Evolutionary conservation across 352 stramenopile genomes (phyloP).

Genomic region (Globisporangium alternatum): DNA sequence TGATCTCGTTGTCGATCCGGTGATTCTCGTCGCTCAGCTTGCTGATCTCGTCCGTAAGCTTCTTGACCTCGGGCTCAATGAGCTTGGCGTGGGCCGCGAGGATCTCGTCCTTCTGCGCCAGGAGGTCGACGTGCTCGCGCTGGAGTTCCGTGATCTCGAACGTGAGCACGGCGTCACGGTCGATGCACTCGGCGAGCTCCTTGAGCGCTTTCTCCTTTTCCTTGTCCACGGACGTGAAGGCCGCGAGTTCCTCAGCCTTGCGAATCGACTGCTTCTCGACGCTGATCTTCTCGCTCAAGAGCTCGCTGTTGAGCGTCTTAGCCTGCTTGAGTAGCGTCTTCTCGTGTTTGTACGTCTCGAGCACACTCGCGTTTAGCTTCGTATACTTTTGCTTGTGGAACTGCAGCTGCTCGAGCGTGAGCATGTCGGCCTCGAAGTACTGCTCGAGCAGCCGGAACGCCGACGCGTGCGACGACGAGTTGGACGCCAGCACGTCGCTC

Average conservation of each 20-base stretch:
- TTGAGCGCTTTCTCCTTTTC: conserved; percentile 79
- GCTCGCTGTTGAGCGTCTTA: conserved; percentile 81
- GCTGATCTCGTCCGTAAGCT: conserved; percentile 65
- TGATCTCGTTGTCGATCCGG: conserved; percentile 64
- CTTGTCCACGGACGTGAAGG: conserved; percentile 70
- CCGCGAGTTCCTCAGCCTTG: conserved; percentile 75
- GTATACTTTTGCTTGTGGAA: conserved; percentile 83
- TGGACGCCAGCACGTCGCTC: conserved; percentile 28
- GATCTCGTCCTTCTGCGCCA: conserved; percentile 73
- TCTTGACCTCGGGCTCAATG: conserved; percentile 80
- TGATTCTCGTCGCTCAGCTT: conserved; percentile 66
- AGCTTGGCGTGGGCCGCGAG: conserved; percentile 73
- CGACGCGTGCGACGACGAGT: conserved; percentile 56
- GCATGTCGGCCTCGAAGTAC: conserved; percentile 83
- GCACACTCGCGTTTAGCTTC: conserved; percentile 61
- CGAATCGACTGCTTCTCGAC: conserved; percentile 86
- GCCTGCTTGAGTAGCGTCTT: conserved; percentile 76
- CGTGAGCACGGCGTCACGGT: conserved; percentile 77
- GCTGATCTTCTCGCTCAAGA: conserved; percentile 84
- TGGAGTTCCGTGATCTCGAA: conserved; percentile 89
- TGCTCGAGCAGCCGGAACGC: conserved; percentile 79
- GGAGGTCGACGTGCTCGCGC: conserved; percentile 70
- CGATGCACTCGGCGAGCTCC: conserved; percentile 70
- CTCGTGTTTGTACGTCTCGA: conserved; percentile 81
- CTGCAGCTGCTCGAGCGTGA: conserved; percentile 73